Base-by-base conservation (phyloP, 1,284 basidiomycete species). In the Marasmius sp. region DNA sequence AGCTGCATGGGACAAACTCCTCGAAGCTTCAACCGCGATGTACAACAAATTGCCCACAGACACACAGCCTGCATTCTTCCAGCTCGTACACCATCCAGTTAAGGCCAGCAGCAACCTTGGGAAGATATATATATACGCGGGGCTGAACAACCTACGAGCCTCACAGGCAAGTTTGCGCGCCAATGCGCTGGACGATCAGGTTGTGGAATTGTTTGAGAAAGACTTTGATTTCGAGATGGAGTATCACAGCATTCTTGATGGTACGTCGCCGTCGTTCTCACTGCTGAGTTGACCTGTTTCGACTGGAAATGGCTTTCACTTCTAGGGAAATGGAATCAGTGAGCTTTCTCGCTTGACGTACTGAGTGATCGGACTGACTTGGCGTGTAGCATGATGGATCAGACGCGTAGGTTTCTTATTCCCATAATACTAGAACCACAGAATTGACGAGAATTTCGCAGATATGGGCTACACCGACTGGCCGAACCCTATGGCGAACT, bases 31-130 rank as follows among this genome's bases (percentile, higher is more conserved):
- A 1, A 82, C 82, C 0, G 71, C 74, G 1, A 77, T 90, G n/a
- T 86, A 87, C 74, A 78, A 85, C 64, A 72, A 72, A 20, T 73
- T 91, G 0, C 71, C 83, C 0, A 65, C 72, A 1, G 73, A 65
- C 2, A 77, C 74, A 63, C 76, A 87, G 66, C 77, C 86, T 0
- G 81, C 89, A 0, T 91, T 85, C 77, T 90, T 86, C 79, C 80
- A 91, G 71, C 78, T 88, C 20, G 80, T 91, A 0, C 85, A 86
- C 20, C 86, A 88, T 65, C 84, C 86, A 1, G 80, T 89, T 9
- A 73, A 81, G 56, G 87, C 87, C 1, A 84, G 83, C 62, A 75
- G 77, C 27, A 89, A 85, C 59, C 70, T 89, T 9, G 81, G 79
- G 9, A 79, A 79, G 54, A 80, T 90, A 76, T 80, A 85, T 69